Evolutionary conservation across 1,284 basidiomycete species (phyloP).

Genomic region (Tylopilus microsporus): DNA sequence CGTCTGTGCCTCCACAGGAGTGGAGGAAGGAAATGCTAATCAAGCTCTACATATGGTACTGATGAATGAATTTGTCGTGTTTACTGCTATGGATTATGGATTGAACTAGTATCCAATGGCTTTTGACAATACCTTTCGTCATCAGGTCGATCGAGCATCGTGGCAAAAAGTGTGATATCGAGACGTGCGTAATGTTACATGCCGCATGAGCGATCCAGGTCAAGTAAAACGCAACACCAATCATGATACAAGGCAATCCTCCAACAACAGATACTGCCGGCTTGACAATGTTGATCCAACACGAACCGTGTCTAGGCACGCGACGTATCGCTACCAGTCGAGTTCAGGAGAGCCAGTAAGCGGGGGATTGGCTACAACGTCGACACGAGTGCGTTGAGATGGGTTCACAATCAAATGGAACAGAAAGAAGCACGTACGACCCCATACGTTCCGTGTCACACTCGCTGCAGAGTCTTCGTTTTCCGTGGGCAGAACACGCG

Average conservation of each 20-base stretch:
- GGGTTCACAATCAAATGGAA: not conserved
- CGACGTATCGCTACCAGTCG: not conserved
- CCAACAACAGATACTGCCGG: too few relatives aligned
- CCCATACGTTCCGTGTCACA: too few relatives aligned
- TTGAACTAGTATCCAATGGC: not conserved
- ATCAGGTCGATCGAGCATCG: too few relatives aligned
- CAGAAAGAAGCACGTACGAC: not conserved
- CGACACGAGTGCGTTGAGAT: not conserved
- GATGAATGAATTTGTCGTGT: not conserved
- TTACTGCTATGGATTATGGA: not conserved
- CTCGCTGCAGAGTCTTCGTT: too few relatives aligned
- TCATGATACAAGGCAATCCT: too few relatives aligned
- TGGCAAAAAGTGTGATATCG: too few relatives aligned
- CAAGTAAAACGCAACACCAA: too few relatives aligned
- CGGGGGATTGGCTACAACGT: not conserved
- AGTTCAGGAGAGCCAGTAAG: not conserved
- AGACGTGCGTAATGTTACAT: too few relatives aligned
- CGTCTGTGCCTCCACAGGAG: constrained; percentile 56
- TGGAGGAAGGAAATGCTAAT: constrained; percentile 83
- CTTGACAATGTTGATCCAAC: too few relatives aligned
- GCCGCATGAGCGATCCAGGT: too few relatives aligned
- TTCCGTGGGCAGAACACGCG: too few relatives aligned
- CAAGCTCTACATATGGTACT: constrained; percentile 44
- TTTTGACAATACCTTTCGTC: not conserved
- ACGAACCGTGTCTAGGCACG: too few relatives aligned